A percentile compares a stretch with the other conserved stretches of the same genome.
phyloP scores from a whole-genome alignment of 306 rosid species.

The Vigna mungo region DNA sequence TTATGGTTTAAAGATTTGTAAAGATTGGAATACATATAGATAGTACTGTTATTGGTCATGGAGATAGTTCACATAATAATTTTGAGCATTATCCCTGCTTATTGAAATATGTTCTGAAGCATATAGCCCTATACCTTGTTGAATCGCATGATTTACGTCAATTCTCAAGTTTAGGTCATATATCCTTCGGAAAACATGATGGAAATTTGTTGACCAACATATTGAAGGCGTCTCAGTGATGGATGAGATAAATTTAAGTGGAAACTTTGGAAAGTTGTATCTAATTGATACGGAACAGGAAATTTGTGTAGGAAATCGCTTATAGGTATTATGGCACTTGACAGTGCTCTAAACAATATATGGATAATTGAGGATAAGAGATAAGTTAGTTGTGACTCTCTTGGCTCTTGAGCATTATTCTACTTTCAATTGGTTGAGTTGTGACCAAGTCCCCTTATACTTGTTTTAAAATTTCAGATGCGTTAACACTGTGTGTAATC shows the following conservation, averaged over 20 bases:
- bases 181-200: conserved; percentile 1
- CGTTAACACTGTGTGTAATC: conserved; percentile 1
- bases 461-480: neutral
- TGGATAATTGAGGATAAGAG: neutral
- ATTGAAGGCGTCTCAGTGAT: neutral
- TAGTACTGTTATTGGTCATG: neutral
- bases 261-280: neutral
- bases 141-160: neutral
- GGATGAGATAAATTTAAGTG: conserved; percentile 6
- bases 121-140: neutral
- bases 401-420: neutral
- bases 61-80: conserved; percentile 9
- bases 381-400: neutral
- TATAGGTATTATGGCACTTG: neutral
- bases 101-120: conserved; percentile 4
- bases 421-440: conserved; percentile 4
- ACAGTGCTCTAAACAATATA: neutral
- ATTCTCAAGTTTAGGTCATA: neutral
- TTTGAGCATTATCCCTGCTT: neutral
- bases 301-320: neutral
- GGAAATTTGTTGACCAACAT: neutral
- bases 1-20: neutral
- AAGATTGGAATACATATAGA: neutral
- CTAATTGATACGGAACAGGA: neutral
- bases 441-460: conserved; percentile 9